A percentile compares a stretch with the other conserved stretches of the same genome.
phyloP scores from a whole-genome alignment of 441 rosid species.

The Lagerstroemia fauriei region DNA sequence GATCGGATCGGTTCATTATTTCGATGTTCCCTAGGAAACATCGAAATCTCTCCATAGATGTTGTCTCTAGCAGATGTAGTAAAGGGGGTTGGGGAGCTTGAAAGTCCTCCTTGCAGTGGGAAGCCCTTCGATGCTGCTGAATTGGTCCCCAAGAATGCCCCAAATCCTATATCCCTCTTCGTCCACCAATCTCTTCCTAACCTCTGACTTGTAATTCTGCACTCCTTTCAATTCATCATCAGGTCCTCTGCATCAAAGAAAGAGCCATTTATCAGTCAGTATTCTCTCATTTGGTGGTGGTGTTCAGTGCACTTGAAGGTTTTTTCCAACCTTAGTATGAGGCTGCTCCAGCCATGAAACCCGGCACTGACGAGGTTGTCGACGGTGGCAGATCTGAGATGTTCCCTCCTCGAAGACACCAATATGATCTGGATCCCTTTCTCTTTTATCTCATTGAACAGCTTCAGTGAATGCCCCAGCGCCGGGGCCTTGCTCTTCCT shows the following conservation, averaged over 20 bases:
- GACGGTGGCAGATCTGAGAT: conserved; percentile 67
- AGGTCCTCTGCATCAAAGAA: conserved; percentile 43
- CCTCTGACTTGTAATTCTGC: conserved; percentile 62
- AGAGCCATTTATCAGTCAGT: background rate
- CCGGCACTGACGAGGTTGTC: conserved; percentile 80
- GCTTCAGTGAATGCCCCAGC: conserved; percentile 47
- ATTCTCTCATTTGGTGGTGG: no score
- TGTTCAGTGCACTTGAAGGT: no score
- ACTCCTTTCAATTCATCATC: conserved; percentile 61
- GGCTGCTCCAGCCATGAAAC: conserved; percentile 75
- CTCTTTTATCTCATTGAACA: conserved; percentile 61
- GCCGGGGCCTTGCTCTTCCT: conserved; percentile 58
- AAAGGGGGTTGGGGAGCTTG: conserved; percentile 86
- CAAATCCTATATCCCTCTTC: conserved; percentile 70
- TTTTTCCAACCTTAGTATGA: conserved; percentile 51
- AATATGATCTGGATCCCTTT: conserved; percentile 70
- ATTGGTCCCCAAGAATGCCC: conserved; percentile 80
- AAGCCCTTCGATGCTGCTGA: conserved; percentile 73
- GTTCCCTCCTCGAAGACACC: conserved; percentile 69
- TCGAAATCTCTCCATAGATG: background rate
- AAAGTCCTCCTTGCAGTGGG: conserved; percentile 69
- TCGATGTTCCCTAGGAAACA: no score
- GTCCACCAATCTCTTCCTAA: conserved; percentile 47
- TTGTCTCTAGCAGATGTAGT: conserved; percentile 45
- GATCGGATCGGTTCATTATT: no score